Base-by-base conservation (phyloP, 805 yeast species). In the Brettanomyces custersianus region DNA sequence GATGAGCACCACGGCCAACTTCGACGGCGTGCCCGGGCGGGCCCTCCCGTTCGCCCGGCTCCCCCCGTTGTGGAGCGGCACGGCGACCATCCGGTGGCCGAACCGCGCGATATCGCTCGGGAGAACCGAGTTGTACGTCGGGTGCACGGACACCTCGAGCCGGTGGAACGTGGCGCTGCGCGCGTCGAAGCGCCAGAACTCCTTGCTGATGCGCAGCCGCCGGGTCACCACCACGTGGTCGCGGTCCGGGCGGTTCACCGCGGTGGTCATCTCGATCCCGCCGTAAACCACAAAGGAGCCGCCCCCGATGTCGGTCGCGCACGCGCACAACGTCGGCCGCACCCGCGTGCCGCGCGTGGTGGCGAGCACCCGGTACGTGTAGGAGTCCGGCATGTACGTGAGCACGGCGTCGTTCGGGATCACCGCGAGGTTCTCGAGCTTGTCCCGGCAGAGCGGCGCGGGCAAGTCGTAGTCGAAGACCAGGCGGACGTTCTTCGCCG, bases 231-330 rank as follows among this genome's bases (percentile, higher is more conserved):
- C 55, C 4, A 77, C 58, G 18, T 63, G 60, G 43, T 68, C 66
- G 4, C 38, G 37, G 28, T 29, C 66, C 2, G 46, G 42, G 17
- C 34, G 35, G 5, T 36, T 34, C 13, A 60, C 57, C 6, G 55
- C 52, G 15, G 65, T 64, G 5, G 48, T 42, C 4, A 65, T 48
- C 47, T 70, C 71, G 50, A 79, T 72, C 0, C 92, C 94, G n/a
- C 90, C 94, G 49, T 72, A 79, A 40, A 70, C 67, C 43, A 80
- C 66, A 12, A 75, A 63, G 46, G 77, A 77, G 25, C 74, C 56
- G n/a, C 66, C 61, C 4, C 82, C 70, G 4, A 81, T 57, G 37
- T 57, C 63, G 7, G 73, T 62, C 13, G 71, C 65, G 5, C 65
- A 47, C 51, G 74, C 58, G 37, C 74, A 67, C 30, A 71, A 48